Evolutionary conservation across 306 rosid species (phyloP).

Genomic region (Trifolium subterraneum): DNA sequence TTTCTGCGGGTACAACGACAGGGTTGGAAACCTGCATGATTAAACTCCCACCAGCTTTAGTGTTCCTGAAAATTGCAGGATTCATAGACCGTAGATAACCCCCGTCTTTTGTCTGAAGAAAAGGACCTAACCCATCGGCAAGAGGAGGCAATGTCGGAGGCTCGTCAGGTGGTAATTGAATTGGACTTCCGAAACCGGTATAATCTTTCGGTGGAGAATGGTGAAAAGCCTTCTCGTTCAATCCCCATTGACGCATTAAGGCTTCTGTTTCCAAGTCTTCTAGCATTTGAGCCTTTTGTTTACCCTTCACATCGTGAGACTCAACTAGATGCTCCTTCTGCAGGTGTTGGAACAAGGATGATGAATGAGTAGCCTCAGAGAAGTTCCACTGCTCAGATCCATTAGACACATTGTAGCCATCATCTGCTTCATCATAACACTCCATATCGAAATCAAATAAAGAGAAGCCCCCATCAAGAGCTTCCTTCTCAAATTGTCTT

Average conservation of each 20-base stretch:
- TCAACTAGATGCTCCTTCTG: conserved; percentile 58
- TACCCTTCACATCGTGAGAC: conserved; percentile 55
- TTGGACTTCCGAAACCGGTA: conserved; percentile 74
- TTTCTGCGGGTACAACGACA: conserved; percentile 97
- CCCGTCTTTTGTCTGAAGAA: conserved; percentile 87
- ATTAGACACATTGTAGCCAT: conserved; percentile 42
- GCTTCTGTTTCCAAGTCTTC: conserved; percentile 87
- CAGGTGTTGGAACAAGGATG: conserved; percentile 60
- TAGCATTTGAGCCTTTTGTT: conserved; percentile 69
- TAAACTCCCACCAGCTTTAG: conserved; percentile 80
- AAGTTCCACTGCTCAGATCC: conserved; percentile 53
- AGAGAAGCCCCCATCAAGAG: conserved; percentile 70
- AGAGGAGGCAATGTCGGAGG: conserved; percentile 49
- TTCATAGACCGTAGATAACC: conserved; percentile 87
- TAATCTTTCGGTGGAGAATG: conserved; percentile 68
- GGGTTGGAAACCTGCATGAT: conserved; percentile 97
- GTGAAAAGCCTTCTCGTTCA: conserved; percentile 78
- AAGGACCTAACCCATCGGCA: conserved; percentile 87
- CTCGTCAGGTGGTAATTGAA: conserved; percentile 51
- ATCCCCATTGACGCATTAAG: conserved; percentile 88
- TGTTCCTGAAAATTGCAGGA: conserved; percentile 70
- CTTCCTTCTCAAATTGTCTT: conserved; percentile 83
- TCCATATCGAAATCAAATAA: conserved; percentile 64
- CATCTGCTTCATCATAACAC: conserved; percentile 48
- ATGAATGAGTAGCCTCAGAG: conserved; percentile 55